A percentile compares a stretch with the other conserved stretches of the same genome.
Conservation (phyloP, 495 filamentous ascomycete species). For the Hypoxylon subgilvum region DNA sequence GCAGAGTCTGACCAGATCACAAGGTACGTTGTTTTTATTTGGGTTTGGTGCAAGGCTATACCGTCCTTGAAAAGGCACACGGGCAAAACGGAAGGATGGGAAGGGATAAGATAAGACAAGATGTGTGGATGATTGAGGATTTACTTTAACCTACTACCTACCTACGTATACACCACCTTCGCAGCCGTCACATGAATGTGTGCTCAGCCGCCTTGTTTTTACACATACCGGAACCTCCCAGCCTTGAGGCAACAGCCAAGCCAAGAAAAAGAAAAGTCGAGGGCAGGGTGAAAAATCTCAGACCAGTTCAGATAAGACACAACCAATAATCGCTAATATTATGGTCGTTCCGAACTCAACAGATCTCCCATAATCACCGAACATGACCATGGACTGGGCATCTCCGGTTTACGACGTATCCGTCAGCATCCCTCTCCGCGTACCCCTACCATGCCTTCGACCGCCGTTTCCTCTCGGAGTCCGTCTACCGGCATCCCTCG, state of each 20-base stretch:
- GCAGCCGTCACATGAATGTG: conserved; percentile 11
- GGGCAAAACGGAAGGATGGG: conserved; percentile 11
- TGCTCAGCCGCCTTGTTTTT: conserved; percentile 33
- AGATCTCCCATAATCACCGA: conserved; percentile 62
- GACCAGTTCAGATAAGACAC: conserved; percentile 3
- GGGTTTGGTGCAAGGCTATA: conserved; percentile 42
- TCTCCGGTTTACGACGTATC: conserved; percentile 88
- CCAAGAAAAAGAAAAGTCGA: conserved; percentile 13
- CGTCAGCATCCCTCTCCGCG: conserved; percentile 74
- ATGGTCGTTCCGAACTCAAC: conserved; percentile 23
- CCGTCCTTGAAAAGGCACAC: conserved; percentile 15
- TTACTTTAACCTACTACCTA: conserved; percentile 6
- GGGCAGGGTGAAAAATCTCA: conserved; percentile 10
- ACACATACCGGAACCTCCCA: conserved; percentile 4
- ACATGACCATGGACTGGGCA: conserved; percentile 63
- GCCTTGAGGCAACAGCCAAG: conserved; percentile 1
- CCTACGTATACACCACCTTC: conserved; percentile 20
- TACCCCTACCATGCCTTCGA: conserved; percentile 67
- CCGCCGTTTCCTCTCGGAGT: conserved; percentile 61
- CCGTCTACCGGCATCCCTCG: conserved; percentile 66
- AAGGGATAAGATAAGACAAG: no score
- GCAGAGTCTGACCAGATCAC: conserved; percentile 59
- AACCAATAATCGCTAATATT: conserved; percentile 36
- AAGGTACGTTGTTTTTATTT: no score
- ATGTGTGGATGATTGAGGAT: no score